Evolutionary conservation across 1,284 basidiomycete genomes (phyloP).

Genomic region (Ceratobasidium sp.): DNA sequence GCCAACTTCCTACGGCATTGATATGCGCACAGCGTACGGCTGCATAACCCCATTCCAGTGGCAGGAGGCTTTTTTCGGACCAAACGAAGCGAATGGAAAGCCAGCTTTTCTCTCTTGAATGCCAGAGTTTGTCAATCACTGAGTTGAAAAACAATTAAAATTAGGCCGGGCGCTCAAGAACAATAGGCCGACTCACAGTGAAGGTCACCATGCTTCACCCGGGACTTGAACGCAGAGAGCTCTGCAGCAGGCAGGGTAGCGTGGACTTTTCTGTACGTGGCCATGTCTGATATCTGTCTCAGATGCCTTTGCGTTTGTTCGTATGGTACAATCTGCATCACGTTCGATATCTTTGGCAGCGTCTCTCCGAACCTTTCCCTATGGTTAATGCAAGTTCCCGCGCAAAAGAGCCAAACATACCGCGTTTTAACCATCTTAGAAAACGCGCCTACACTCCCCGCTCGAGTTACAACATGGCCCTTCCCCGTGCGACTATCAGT

Average conservation of each 20-base stretch:
- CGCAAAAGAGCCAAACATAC: conserved; percentile 48
- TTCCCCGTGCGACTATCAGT: conserved; percentile 75
- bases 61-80: conserved; percentile 75
- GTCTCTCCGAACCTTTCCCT: conserved; percentile 72
- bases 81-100: conserved; percentile 78
- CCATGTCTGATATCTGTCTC: conserved; percentile 71
- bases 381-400: background rate
- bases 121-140: conserved; percentile 72
- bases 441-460: conserved; percentile 72
- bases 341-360: conserved; percentile 70
- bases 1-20: conserved; percentile 77
- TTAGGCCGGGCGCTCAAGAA: background rate
- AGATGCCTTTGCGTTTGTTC: conserved; percentile 72
- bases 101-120: conserved; percentile 71
- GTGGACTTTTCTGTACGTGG: conserved; percentile 74
- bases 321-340: conserved; percentile 62
- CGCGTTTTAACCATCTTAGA: conserved; percentile 80
- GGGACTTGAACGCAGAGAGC: conserved; percentile 69
- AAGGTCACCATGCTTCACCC: conserved; percentile 72
- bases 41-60: conserved; percentile 82
- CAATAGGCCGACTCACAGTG: conserved; percentile 47
- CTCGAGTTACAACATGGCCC: conserved; percentile 78
- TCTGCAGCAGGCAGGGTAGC: conserved; percentile 74
- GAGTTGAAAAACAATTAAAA: conserved; percentile 35
- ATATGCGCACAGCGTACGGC: conserved; percentile 77